Base-by-base conservation (phyloP, 345 rosid genomes). In the Camelina neglecta region DNA sequence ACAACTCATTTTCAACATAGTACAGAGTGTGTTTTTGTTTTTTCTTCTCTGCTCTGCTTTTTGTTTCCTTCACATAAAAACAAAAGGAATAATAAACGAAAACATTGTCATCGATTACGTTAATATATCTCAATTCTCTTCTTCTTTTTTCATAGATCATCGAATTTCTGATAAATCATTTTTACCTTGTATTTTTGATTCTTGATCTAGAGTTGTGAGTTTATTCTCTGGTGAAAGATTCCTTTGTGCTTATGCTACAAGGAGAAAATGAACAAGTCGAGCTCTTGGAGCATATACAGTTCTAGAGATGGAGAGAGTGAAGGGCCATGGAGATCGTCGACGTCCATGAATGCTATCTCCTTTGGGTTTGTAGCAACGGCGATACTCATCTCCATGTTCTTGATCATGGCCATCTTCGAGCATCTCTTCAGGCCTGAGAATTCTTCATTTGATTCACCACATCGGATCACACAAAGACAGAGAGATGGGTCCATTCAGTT, bases 311-410 rank as follows among this genome's bases (percentile, higher is more conserved):
- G 76, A 48, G 76, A 71, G 8, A 77, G 47, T 58, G 80, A 76
- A 63, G 83, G 83, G 61, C 90, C 91, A 41, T 85, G 93, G 92
- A 88, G 84, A 74, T 78, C 77, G 11, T 94, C 93, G 0, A 83
- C 92, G 5, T 91, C 96, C 13, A 84, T 87, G 88, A 87, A 83
- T 60, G 97, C 98, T 0, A 84, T 93, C 13, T 88, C 98, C 5
- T 93, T 88, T 21, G 98, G 98, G 41, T 87, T 93, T 21, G 91
- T 93, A 56, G 98, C 98, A n/a, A 93, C 98, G 0, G 98, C 98
- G 36, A 86, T 93, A 67, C 74, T 91, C 76, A 81, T 93, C 67
- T 85, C 96, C n/a, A 87, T 93, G 93, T 93, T 93, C 73, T 84
- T 93, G 59, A 86, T 93, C 72, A 93, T 91, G 96, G 98, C 98